Percentiles rank a stretch among this genome's conserved stretches.
These are phyloP conservation scores for Plasmodium gallinaceum DNA, from an alignment of 169 alveolate genomes.

Conservation along the genomic window DNA sequence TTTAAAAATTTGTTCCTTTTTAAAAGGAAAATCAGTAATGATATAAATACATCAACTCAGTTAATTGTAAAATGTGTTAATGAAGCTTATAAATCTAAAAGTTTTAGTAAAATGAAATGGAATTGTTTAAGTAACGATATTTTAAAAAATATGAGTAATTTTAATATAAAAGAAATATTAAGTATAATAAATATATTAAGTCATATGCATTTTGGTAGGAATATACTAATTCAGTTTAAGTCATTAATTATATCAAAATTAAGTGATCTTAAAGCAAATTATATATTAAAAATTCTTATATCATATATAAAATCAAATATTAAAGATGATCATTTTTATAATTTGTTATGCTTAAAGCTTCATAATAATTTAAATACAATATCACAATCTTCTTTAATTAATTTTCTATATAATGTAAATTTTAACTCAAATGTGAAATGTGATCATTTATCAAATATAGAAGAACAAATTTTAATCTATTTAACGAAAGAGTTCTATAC, in stretches of 20 bases:
- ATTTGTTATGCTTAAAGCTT: slow-evolving; percentile 19
- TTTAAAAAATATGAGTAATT: slow-evolving; percentile 43
- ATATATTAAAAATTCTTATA: slow-evolving; percentile 15
- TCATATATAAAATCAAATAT: slow-evolving; percentile 59
- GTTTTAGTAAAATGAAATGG: slow-evolving; percentile 74
- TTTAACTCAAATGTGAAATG: slow-evolving; percentile 23
- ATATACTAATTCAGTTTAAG: slow-evolving; percentile 33
- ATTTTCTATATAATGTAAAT: slow-evolving; percentile 31
- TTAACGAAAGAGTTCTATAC: no score
- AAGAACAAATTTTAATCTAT: slow-evolving; percentile 3
- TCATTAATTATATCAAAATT: slow-evolving; percentile 13
- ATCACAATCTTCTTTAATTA: slow-evolving; percentile 27
- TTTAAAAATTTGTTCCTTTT: background rate
- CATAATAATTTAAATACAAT: slow-evolving; percentile 12
- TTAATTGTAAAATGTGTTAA: slow-evolving; percentile 66
- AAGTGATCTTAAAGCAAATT: slow-evolving; percentile 14
- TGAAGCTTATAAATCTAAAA: slow-evolving; percentile 68
- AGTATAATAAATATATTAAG: slow-evolving; percentile 41
- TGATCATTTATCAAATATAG: slow-evolving; percentile 22
- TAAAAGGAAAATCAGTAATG: slow-evolving; percentile 8
- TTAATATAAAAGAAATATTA: slow-evolving; percentile 48
- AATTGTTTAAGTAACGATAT: slow-evolving; percentile 58
- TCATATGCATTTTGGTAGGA: slow-evolving; percentile 53
- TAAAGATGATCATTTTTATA: slow-evolving; percentile 37
- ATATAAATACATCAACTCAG: slow-evolving; percentile 39